Base-by-base conservation (phyloP, 148 eudicot species). In the Oxyria digyna region DNA sequence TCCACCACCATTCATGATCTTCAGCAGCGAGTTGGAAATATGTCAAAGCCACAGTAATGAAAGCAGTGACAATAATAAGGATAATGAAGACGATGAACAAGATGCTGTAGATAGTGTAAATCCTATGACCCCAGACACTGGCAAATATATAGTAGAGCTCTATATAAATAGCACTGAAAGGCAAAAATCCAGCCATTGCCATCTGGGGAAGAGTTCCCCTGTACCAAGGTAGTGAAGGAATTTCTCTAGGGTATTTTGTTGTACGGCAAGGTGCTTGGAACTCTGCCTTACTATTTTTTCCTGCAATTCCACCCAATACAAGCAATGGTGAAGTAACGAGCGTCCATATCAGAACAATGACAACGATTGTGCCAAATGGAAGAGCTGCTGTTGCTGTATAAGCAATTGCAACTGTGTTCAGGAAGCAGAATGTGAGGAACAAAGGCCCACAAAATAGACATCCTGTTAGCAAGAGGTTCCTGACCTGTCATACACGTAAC, bases 1-100 rank as follows among this genome's bases (percentile, higher is more conserved):
- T 71, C 74, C 74, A 71, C 74, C 74, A 71, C 74, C 74, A 71
- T 63, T 71, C 74, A 71, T 71, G 74, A 62, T 71, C 74, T 71
- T 71, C 74, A 59, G 74, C 69, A 66, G 69, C 69, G 38, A 66
- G 69, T 41, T 66, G 69, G 69, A 66, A 66, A 21, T 66, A 66
- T 18, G 69, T 66, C 46, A 66, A 37, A 21, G 69, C 69, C 69
- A 66, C 69, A 20, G 69, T 66, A 66, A 66, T 66, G 69, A 66
- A 66, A 66, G 69, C 69, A 66, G 69, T 66, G 46, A 66, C 69
- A 35, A 66, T 38, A 14, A 66, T 66, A 24, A 66, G 69, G 46
- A 66, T 66, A 38, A 66, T 38, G 69, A 66, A 66, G 46, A 66
- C 69, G 17, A 66, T 66, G 14, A 66, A 66, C 26, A 66, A 38